A percentile compares a stretch with the other conserved stretches of the same genome.
Evolutionary conservation across 2,329 filamentous ascomycete genomes (phyloP).

Genomic region (Ascochyta lentis): DNA sequence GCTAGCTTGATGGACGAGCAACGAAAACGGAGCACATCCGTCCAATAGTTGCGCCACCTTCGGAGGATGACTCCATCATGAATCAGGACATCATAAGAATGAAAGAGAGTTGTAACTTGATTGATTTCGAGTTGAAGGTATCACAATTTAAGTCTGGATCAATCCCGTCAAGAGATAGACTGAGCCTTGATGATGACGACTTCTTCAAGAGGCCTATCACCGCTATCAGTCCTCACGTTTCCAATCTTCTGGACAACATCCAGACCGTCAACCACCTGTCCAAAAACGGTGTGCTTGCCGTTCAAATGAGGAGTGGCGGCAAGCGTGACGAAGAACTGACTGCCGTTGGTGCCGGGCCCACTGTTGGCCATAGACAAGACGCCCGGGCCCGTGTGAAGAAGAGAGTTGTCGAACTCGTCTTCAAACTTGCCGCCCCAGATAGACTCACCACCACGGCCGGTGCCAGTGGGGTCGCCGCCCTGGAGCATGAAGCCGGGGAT

Average conservation of each 20-base stretch:
- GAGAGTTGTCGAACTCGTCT: constrained; percentile 78
- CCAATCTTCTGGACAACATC: constrained; percentile 84
- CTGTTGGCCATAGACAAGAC: constrained; percentile 95
- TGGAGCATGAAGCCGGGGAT: constrained; percentile 98
- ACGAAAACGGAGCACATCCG: no score
- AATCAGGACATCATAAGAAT: no score
- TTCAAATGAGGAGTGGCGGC: constrained; percentile 96
- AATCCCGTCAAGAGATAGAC: constrained; percentile 54
- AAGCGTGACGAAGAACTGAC: constrained; percentile 94
- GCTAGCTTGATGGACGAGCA: no score
- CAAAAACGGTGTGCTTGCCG: constrained; percentile 98
- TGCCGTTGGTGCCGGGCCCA: constrained; percentile 90
- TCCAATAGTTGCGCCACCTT: no score
- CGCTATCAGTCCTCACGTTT: constrained; percentile 78
- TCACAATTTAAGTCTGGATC: no score
- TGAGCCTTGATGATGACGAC: constrained; percentile 78
- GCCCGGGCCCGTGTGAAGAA: constrained; percentile 92
- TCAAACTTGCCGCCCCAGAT: constrained; percentile 95
- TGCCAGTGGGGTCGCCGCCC: constrained; percentile 91
- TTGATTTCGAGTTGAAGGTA: no score
- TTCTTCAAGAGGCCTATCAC: constrained; percentile 82
- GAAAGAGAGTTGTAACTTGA: no score
- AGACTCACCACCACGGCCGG: constrained; percentile 83
- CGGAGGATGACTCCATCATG: no score
- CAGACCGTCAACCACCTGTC: constrained; percentile 83